Evolutionary conservation across 805 yeast genomes (phyloP), one percentile per base, ranked within the genome.

Genomic region (Yarrowia phangngaensis): DNA sequence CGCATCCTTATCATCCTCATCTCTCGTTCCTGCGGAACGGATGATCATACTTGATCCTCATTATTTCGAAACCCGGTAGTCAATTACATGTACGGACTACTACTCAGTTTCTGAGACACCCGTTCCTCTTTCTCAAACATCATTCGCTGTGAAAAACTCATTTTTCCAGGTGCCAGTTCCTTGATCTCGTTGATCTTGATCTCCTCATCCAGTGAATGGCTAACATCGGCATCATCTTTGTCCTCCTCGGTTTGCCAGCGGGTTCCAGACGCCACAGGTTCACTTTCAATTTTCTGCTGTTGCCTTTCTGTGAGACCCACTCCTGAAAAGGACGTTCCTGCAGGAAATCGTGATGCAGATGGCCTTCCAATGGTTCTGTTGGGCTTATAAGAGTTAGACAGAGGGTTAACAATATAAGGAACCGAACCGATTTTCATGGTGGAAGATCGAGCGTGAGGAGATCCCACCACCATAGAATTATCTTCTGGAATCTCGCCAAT

Each of bases 141-240:
- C 52, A 55, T 47, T 22, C 58, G 52, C 30, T 54, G 55, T 8
- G 58, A 54, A 24, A 55, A 53, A 15, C 56, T 53, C 58, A 55
- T 55, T 20, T 33, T 50, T 13, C 41, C 54, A 8, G 57, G 57
- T 4, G 53, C 52, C 14, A 43, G 11, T 12, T 29, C 34, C n/a
- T 29, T 14, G 28, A 41, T 30, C 28, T 41, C 48, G 35, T 41
- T 29, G 28, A 29, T 29, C 22, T 30, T 41, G 29, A 41, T 41
- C 29, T 41, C 48, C 27, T 41, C 48, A 6, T 41, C 48, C n/a
- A 41, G 13, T 8, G 48, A 41, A 20, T 30, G 48, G 20, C 35
- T 29, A 20, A 41, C 48, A 8, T 41, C 48, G 13, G 22, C 23
- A 9, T 41, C 48, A 7, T 41, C 48, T 9, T 28, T 14, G 15